Evolutionary conservation across 163 green algal species (phyloP).

Genomic region (Coccomyxa subellipsoidea): DNA sequence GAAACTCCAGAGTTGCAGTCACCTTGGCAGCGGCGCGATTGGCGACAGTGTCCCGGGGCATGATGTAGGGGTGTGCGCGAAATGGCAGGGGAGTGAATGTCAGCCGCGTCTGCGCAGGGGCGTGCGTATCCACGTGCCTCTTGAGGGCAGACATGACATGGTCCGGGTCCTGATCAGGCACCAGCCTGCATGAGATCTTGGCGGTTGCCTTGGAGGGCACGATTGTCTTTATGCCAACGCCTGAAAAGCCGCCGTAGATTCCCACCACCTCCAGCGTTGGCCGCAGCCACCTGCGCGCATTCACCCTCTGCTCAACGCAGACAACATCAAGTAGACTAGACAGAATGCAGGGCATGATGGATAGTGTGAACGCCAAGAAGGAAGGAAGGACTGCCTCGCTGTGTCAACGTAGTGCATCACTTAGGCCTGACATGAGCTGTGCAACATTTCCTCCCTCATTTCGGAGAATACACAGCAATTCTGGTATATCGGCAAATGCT

Average conservation of each 20-base stretch:
- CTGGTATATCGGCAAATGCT: too few relatives aligned
- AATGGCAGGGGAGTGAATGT: constrained; percentile 49
- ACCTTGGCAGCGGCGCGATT: constrained; percentile 34
- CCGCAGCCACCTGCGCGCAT: constrained; percentile 44
- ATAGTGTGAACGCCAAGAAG: too few relatives aligned
- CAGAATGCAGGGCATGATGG: too few relatives aligned
- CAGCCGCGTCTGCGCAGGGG: constrained; percentile 25
- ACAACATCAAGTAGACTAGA: not conserved
- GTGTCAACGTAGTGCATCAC: too few relatives aligned
- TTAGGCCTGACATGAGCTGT: too few relatives aligned
- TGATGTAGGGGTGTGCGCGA: constrained; percentile 42
- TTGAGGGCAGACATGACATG: constrained; percentile 15
- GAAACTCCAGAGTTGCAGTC: not conserved
- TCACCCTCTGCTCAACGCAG: not conserved
- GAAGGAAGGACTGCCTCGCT: too few relatives aligned
- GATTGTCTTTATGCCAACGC: constrained; percentile 79
- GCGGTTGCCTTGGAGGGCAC: constrained; percentile 54
- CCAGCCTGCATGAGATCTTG: constrained; percentile 69
- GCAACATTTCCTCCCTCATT: too few relatives aligned
- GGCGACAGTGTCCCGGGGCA: constrained; percentile 16
- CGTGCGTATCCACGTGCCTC: constrained; percentile 29
- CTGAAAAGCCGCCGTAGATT: constrained; percentile 57
- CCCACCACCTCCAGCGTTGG: constrained; percentile 79
- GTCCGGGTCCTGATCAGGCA: constrained; percentile 1
- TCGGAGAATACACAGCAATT: too few relatives aligned